Conservation (phyloP, 2,329 filamentous ascomycete species). For the Epichloe sp. region DNA sequence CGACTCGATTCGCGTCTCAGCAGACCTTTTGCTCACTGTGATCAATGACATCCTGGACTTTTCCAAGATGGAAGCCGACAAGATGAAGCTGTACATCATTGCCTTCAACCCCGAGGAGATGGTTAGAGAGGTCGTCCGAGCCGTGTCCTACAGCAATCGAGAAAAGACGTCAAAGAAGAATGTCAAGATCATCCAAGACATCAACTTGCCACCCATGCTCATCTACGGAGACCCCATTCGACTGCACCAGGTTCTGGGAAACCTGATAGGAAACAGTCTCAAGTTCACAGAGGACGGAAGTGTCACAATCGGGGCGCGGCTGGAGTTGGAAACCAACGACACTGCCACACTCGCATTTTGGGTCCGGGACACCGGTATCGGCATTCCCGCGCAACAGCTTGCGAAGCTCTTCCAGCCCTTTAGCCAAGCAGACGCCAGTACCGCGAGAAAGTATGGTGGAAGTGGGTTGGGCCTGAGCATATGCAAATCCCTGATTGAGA, state of each 20-base stretch:
- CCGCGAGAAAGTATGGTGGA: slow-evolving; percentile 80
- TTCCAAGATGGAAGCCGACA: slow-evolving; percentile 82
- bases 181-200: slow-evolving; percentile 53
- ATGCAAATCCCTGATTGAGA: slow-evolving; percentile 87
- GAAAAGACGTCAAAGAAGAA: slow-evolving; percentile 50
- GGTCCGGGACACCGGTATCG: slow-evolving; percentile 82
- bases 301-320: slow-evolving; percentile 67
- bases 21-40: slow-evolving; percentile 75
- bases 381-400: slow-evolving; percentile 70
- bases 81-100: slow-evolving; percentile 67
- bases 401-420: slow-evolving; percentile 85
- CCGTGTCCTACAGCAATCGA: slow-evolving; percentile 51
- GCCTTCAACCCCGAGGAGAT: slow-evolving; percentile 56
- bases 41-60: slow-evolving; percentile 97
- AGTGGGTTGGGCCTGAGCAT: slow-evolving; percentile 86
- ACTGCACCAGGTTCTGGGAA: slow-evolving; percentile 58
- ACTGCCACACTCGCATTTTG: slow-evolving; percentile 69
- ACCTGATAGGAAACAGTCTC: slow-evolving; percentile 82
- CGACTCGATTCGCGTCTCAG: slow-evolving; percentile 75
- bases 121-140: slow-evolving; percentile 52
- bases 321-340: slow-evolving; percentile 57
- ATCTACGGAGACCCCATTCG: slow-evolving; percentile 55
- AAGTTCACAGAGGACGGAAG: slow-evolving; percentile 85
- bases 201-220: slow-evolving; percentile 62
- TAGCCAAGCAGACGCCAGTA: slow-evolving; percentile 83